Conservation (phyloP, 202 grass and related monocot genomes). For the Setaria viridis region DNA sequence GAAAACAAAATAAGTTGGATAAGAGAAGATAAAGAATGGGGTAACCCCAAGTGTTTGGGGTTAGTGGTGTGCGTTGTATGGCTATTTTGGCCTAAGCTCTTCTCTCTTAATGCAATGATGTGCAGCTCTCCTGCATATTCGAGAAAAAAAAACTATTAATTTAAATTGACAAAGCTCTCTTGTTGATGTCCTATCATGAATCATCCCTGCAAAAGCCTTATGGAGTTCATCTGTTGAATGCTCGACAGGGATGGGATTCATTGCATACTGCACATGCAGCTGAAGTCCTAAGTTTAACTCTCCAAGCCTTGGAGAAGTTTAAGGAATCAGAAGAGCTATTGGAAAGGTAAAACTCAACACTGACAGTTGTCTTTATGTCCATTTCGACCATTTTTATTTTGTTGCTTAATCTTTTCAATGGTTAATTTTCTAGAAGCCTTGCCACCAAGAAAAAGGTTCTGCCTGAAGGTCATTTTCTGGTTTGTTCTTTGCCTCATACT, state of each 20-base stretch:
- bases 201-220: background rate
- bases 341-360: constrained; percentile 58
- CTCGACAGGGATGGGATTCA: constrained; percentile 86
- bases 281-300: constrained; percentile 67
- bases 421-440: constrained; percentile 74
- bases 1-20: constrained; percentile 3
- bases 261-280: constrained; percentile 63
- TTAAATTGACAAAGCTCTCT: constrained; percentile 8
- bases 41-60: background rate
- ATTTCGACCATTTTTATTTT: constrained; percentile 4
- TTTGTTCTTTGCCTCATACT: constrained; percentile 40
- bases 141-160: background rate
- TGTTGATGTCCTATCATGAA: background rate
- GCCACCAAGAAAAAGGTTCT: constrained; percentile 63
- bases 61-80: too few relatives aligned
- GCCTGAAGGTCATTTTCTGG: constrained; percentile 74
- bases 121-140: too few relatives aligned
- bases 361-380: constrained; percentile 6
- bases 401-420: constrained; percentile 43
- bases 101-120: too few relatives aligned
- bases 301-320: constrained; percentile 63
- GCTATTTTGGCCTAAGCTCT: too few relatives aligned
- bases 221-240: constrained; percentile 36
- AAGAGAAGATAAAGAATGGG: background rate
- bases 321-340: constrained; percentile 85